These are phyloP conservation scores for Diospyros kaki DNA, from an alignment of 148 eudicot species.

Conservation along the genomic window DNA sequence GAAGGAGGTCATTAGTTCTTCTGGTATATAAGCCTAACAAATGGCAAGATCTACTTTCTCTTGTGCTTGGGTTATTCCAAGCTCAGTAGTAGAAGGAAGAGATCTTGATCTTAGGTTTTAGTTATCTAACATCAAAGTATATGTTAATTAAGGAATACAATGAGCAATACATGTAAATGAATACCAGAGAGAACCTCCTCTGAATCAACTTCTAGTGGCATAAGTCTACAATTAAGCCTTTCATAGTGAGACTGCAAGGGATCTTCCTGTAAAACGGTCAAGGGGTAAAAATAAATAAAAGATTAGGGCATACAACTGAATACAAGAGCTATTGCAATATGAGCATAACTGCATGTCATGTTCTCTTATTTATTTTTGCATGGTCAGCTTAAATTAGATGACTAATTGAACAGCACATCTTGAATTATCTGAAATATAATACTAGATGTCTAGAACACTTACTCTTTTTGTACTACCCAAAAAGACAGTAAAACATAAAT, in stretches of 20 bases:
- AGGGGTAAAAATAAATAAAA: neutral
- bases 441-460: too few relatives aligned
- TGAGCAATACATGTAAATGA: neutral
- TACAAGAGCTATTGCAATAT: too few relatives aligned
- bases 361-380: too few relatives aligned
- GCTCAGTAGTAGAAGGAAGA: too few relatives aligned
- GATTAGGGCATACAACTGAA: neutral
- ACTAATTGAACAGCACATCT: too few relatives aligned
- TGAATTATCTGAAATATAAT: too few relatives aligned
- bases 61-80: too few relatives aligned
- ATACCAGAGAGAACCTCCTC: slow-evolving; percentile 75
- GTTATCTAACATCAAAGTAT: neutral
- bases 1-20: too few relatives aligned
- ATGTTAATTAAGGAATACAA: slow-evolving; percentile 1
- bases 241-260: slow-evolving; percentile 74
- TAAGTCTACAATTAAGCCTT: slow-evolving; percentile 68
- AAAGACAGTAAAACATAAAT: too few relatives aligned
- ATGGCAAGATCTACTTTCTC: neutral
- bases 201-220: slow-evolving; percentile 66
- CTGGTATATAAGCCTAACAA: slow-evolving; percentile 11
- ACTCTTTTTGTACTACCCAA: too few relatives aligned
- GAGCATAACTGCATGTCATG: too few relatives aligned
- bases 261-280: slow-evolving; percentile 53
- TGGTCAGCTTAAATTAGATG: too few relatives aligned
- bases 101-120: neutral